Percentiles rank a stretch among this genome's conserved stretches.
Evolutionary conservation across 2,329 filamentous ascomycete genomes (phyloP).

Genomic region (Talaromyces sp.): DNA sequence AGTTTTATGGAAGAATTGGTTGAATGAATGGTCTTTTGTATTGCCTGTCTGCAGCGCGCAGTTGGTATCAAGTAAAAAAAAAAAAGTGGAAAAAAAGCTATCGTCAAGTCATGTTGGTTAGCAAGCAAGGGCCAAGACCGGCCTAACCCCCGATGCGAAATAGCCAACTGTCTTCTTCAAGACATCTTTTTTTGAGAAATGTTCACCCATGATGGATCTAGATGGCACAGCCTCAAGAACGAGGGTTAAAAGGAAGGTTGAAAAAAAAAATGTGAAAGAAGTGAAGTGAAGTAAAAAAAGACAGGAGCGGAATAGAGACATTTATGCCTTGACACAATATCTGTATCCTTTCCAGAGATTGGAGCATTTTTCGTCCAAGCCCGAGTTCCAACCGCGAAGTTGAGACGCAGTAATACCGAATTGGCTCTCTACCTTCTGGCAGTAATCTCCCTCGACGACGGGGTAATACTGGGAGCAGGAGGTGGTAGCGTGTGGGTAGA

Average conservation of each 20-base stretch:
- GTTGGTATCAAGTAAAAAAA: conserved; percentile 10
- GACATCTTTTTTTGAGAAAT: conserved; percentile 7
- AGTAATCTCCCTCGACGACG: conserved; percentile 29
- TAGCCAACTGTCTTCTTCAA: conserved; percentile 15
- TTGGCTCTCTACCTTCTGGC: conserved; percentile 22
- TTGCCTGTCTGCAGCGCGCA: conserved; percentile 5
- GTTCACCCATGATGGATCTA: not conserved
- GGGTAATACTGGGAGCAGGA: conserved; percentile 26
- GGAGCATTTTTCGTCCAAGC: conserved; percentile 29
- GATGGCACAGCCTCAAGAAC: conserved; percentile 1
- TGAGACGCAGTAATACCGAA: conserved; percentile 23
- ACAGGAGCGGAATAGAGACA: not conserved
- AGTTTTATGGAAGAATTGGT: not conserved
- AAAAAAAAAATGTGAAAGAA: conserved; percentile 7
- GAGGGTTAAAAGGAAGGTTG: not conserved
- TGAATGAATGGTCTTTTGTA: conserved; percentile 1
- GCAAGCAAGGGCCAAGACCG: conserved; percentile 7
- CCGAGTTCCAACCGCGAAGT: conserved; percentile 30
- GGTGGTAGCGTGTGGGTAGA: conserved; percentile 27
- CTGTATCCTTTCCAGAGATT: conserved; percentile 37
- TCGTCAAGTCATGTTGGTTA: conserved; percentile 13
- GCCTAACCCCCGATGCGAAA: conserved; percentile 1
- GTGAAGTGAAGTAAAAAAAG: conserved; percentile 2
- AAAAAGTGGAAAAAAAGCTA: conserved; percentile 1
- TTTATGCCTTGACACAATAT: conserved; percentile 30